Evolutionary conservation across 768 basidiomycete genomes (phyloP).

Genomic region (Serendipita vermifera): DNA sequence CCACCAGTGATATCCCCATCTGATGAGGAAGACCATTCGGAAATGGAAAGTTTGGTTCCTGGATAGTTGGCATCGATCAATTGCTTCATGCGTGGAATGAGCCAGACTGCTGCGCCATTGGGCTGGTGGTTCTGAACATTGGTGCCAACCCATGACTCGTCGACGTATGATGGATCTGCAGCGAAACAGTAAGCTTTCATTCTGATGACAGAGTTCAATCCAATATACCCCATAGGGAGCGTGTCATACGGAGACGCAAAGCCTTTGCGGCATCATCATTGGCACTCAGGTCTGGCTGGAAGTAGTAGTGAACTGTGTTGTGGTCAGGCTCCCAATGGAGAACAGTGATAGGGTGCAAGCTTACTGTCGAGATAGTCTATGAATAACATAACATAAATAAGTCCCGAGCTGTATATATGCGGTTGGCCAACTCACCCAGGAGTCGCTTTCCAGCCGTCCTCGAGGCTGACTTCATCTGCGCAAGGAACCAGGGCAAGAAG

Average conservation of each 20-base stretch:
- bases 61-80: constrained; percentile 39
- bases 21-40: constrained; percentile 37
- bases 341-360: no score
- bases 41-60: constrained; percentile 42
- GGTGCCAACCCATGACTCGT: constrained; percentile 41
- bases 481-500: constrained; percentile 45
- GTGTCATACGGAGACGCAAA: constrained; percentile 35
- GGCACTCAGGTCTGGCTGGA: constrained; percentile 38
- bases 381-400: no score
- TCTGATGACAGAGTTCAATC: constrained; percentile 3
- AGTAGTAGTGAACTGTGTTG: constrained; percentile 36
- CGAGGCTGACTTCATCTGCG: constrained; percentile 33
- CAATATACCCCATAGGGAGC: constrained; percentile 35
- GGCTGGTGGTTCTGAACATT: constrained; percentile 34
- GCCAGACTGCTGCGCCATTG: constrained; percentile 31
- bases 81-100: constrained; percentile 39
- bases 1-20: constrained; percentile 43
- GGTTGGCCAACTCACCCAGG: constrained; percentile 21
- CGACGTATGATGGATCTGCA: constrained; percentile 32
- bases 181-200: background rate
- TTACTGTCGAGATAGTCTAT: constrained; percentile 35
- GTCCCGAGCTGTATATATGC: background rate
- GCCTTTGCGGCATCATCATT: constrained; percentile 40
- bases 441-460: constrained; percentile 28
- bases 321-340: background rate